These are phyloP conservation scores for Cyclocybe cylindracea DNA, from an alignment of 768 basidiomycete genomes.

Conservation along the genomic window DNA sequence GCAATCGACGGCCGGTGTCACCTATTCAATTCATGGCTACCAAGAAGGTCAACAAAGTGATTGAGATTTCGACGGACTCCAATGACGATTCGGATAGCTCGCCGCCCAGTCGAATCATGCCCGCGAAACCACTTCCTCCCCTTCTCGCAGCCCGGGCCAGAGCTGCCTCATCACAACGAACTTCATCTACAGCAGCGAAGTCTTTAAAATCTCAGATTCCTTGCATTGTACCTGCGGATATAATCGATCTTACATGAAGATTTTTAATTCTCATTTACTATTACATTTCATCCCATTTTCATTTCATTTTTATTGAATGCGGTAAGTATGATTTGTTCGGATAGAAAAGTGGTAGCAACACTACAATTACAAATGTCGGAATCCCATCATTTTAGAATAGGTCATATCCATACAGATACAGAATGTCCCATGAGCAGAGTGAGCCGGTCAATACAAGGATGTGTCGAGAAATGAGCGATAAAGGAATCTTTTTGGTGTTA, in stretches of 20 bases:
- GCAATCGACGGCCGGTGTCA: conserved; percentile 7
- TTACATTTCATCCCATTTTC: neutral
- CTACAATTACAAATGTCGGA: conserved; percentile 6
- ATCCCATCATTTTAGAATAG: neutral
- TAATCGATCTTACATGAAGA: conserved; percentile 23
- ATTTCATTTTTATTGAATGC: neutral
- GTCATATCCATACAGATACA: conserved; percentile 15
- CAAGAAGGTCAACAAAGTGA: conserved; percentile 3
- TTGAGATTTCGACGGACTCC: conserved; percentile 21
- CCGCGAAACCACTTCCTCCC: conserved; percentile 9
- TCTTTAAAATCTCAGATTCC: neutral
- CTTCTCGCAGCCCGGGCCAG: conserved; percentile 16
- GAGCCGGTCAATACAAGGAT: too few relatives aligned
- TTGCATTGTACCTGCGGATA: conserved; percentile 10
- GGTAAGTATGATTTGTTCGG: neutral
- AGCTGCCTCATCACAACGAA: neutral
- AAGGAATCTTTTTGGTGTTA: conserved; percentile 23
- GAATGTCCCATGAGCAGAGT: neutral
- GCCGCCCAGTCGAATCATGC: neutral
- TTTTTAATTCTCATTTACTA: conserved; percentile 2
- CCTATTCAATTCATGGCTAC: neutral
- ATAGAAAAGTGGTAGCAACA: neutral
- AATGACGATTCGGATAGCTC: conserved; percentile 10
- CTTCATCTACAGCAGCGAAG: neutral
- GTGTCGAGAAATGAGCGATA: conserved; percentile 1